Conservation (phyloP, 306 rosid genomes). For the Vigna nakashimae region DNA sequence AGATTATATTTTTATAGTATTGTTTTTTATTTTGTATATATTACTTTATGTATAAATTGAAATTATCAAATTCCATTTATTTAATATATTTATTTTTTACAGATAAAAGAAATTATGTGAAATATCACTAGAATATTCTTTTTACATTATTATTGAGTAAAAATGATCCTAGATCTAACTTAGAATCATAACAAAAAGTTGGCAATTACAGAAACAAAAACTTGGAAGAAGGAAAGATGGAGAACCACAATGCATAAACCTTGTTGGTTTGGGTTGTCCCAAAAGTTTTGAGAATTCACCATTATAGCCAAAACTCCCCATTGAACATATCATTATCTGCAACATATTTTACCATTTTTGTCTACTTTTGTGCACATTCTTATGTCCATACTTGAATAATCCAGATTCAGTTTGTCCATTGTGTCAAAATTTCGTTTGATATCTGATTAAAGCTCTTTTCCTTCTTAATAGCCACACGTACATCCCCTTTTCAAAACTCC, state of each 20-base stretch:
- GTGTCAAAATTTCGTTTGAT: not conserved
- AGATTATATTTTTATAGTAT: no score
- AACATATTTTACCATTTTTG: not conserved
- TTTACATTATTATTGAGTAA: not conserved
- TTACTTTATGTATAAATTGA: no score
- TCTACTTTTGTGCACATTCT: conserved; percentile 21
- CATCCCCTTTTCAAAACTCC: not conserved
- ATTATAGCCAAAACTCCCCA: not conserved
- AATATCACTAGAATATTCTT: no score
- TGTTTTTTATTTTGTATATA: no score
- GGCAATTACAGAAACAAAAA: not conserved
- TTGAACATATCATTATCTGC: conserved; percentile 12
- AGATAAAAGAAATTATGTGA: no score
- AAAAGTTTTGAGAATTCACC: not conserved
- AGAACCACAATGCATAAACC: not conserved
- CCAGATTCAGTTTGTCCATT: conserved; percentile 26
- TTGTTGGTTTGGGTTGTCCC: no score
- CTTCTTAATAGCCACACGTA: not conserved
- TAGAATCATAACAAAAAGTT: not conserved
- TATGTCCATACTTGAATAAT: conserved; percentile 34
- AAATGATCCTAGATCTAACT: not conserved
- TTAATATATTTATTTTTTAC: no score
- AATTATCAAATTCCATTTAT: no score
- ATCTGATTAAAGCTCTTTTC: conserved; percentile 1
- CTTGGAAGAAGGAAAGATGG: not conserved